Evolutionary conservation across 495 filamentous ascomycete genomes (phyloP).

Genomic region (Annulohypoxylon moriforme): DNA sequence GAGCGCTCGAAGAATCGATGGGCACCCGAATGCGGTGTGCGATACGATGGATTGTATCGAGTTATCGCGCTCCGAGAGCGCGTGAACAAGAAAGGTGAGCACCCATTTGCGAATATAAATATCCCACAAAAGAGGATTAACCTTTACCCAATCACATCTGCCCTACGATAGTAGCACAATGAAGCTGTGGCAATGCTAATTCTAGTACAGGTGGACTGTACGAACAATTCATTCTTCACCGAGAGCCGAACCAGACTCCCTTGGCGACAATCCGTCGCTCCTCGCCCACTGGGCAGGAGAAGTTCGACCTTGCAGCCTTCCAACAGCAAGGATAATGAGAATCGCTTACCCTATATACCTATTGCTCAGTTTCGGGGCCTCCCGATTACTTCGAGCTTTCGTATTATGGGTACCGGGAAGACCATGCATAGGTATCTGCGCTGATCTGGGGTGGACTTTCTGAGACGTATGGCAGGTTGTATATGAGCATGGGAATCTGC

Average conservation of each 20-base stretch:
- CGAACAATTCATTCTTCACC: slow-evolving; percentile 57
- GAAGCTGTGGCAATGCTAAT: not conserved
- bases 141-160: not conserved
- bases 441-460: no score
- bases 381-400: not conserved
- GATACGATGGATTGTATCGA: slow-evolving; percentile 66
- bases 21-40: slow-evolving; percentile 56
- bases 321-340: not conserved
- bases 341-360: no score
- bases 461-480: no score
- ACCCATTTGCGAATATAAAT: not conserved
- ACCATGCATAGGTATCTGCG: not conserved
- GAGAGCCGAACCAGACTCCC: slow-evolving; percentile 49
- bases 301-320: slow-evolving; percentile 11
- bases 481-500: not conserved
- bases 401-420: not conserved
- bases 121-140: not conserved
- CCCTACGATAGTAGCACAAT: not conserved
- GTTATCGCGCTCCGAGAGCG: slow-evolving; percentile 42
- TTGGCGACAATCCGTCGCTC: slow-evolving; percentile 31
- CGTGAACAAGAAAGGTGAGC: slow-evolving; percentile 32
- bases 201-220: slow-evolving; percentile 43
- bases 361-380: no score
- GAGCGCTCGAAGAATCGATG: slow-evolving; percentile 19
- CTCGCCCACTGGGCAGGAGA: slow-evolving; percentile 42